Evolutionary conservation across 2,329 filamentous ascomycete species (phyloP).

Genomic region (Cercospora zeae-maydis): DNA sequence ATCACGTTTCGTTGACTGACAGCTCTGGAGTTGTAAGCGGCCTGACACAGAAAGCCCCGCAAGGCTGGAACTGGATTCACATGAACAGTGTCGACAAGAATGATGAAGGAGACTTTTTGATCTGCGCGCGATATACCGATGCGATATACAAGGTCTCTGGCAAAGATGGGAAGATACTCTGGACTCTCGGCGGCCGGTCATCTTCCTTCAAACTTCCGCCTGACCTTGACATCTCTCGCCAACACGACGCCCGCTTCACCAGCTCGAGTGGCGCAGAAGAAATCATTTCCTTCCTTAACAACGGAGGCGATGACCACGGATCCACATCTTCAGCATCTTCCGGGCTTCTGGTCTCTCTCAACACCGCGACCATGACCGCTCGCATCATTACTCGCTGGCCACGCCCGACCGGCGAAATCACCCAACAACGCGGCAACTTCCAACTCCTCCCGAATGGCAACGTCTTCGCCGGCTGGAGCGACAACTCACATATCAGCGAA

Average conservation of each 20-base stretch:
- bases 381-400: constrained; percentile 26
- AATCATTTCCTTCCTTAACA: constrained; percentile 17
- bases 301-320: constrained; percentile 8
- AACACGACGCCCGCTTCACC: constrained; percentile 19
- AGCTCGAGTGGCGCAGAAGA: neutral
- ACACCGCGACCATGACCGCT: neutral
- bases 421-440: constrained; percentile 34
- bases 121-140: constrained; percentile 41
- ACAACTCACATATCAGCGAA: constrained; percentile 14
- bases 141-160: constrained; percentile 40
- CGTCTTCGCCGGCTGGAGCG: constrained; percentile 17
- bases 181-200: constrained; percentile 34
- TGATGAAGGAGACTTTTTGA: constrained; percentile 38
- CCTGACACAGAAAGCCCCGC: neutral
- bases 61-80: constrained; percentile 30
- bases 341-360: constrained; percentile 10
- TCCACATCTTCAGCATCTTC: constrained; percentile 10
- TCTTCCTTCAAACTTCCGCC: constrained; percentile 10
- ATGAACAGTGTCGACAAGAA: constrained; percentile 42
- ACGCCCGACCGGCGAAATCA: constrained; percentile 35
- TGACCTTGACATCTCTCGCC: constrained; percentile 16
- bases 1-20: constrained; percentile 36
- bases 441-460: constrained; percentile 39
- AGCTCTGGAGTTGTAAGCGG: constrained; percentile 19
- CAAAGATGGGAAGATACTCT: constrained; percentile 36